Base-by-base conservation (phyloP, 352 stramenopile species). In the Peronosclerospora sorghi region DNA sequence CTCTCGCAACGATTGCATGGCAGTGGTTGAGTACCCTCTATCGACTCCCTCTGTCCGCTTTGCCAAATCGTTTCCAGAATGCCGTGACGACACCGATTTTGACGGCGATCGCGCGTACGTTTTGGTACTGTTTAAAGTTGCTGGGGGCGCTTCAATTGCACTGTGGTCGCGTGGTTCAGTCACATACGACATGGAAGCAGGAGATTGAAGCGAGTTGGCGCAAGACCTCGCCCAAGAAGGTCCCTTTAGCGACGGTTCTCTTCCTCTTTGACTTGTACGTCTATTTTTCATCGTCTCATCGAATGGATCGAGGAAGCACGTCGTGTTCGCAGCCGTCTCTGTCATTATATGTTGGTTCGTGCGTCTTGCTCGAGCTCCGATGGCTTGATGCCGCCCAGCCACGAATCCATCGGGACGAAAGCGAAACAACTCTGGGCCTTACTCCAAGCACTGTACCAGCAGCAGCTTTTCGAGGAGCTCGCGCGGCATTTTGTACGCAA, bases 241-340 rank as follows among this genome's bases (percentile, higher is more conserved):
- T 81, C 13, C 68, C 56, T 18, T 44, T 83, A 8, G 68, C 71
- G 8, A 51, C 59, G 1, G 64, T 69, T 34, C 67, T 84, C n/a
- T 90, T 86, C 38, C 57, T 90, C 24, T 62, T 86, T 35, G 78
- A 90, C 29, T 55, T 85, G 34, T 75, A 70, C 35, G 36, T 90
- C 1, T 77, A 85, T 26, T 56, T 88, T 18, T 75, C 73, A 10
- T 70, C 68, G 19, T 84, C 71, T 1, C 73, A 90, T 48, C 53
- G 54, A 10, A 18, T 73, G 12, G 38, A 57, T 3, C 13, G 51
- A 4, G 8, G 17, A 13, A 14, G 8, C 4, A 48, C 9, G 18
- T 43, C 6, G 19, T 26, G 5, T 13, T 23, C 32, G 21, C 13
- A 28, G 8, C 71, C 78, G 12, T 64, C 67, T 4, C 48, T 87